These are phyloP conservation scores for Noccaea bulbosa DNA, from an alignment of 345 rosid species.

Conservation along the genomic window DNA sequence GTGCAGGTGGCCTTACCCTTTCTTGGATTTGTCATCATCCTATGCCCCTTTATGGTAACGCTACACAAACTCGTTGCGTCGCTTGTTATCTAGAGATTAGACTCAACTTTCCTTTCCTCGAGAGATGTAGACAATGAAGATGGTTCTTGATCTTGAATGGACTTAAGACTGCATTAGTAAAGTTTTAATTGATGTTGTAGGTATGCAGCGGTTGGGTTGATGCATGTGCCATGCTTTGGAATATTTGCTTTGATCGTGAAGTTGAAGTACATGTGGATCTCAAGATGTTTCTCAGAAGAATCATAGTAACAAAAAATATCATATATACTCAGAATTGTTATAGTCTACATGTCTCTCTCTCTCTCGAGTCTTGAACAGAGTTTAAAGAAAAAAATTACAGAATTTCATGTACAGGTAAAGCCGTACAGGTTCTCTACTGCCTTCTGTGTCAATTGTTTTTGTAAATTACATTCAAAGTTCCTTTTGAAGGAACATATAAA, in stretches of 20 bases:
- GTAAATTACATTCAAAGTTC: slow-evolving; percentile 37
- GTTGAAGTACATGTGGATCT: slow-evolving; percentile 51
- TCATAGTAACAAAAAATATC: neutral
- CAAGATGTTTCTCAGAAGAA: slow-evolving; percentile 49
- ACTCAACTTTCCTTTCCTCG: neutral
- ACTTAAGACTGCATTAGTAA: slow-evolving; percentile 9
- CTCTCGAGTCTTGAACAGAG: slow-evolving; percentile 4
- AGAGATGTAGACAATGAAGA: neutral
- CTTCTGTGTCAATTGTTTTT: slow-evolving; percentile 15
- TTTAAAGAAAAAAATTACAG: neutral
- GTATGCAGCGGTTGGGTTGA: slow-evolving; percentile 55
- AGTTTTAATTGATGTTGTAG: slow-evolving; percentile 36
- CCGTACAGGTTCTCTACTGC: slow-evolving; percentile 3
- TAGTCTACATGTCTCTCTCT: neutral
- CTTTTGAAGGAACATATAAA: slow-evolving; percentile 11
- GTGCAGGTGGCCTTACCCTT: slow-evolving; percentile 94
- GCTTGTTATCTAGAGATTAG: neutral
- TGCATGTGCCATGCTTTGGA: slow-evolving; percentile 69
- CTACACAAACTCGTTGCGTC: slow-evolving; percentile 13
- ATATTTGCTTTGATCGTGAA: slow-evolving; percentile 54
- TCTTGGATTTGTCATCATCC: slow-evolving; percentile 74
- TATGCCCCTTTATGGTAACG: slow-evolving; percentile 88
- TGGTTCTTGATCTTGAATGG: slow-evolving; percentile 24
- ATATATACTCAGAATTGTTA: slow-evolving; percentile 9
- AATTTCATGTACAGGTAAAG: slow-evolving; percentile 2